These are phyloP conservation scores for Verbascum thapsus DNA, from an alignment of 257 asterid species.

Conservation along the genomic window DNA sequence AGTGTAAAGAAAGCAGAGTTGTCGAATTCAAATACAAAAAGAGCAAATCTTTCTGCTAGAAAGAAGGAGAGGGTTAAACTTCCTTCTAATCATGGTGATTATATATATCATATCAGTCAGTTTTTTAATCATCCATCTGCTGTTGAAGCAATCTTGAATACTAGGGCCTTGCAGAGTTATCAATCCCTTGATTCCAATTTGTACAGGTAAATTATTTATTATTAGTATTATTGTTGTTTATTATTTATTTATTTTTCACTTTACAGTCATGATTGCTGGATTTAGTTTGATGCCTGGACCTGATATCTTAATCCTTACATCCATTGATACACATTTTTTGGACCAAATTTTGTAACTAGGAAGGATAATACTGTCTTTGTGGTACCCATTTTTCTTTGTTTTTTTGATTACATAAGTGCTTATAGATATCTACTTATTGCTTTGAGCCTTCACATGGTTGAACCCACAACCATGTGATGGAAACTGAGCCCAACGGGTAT, in stretches of 20 bases:
- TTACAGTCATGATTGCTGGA: background rate
- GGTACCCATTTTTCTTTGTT: no score
- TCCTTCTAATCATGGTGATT: constrained; percentile 48
- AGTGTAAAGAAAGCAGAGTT: constrained; percentile 39
- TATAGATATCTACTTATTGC: no score
- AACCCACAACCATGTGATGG: no score
- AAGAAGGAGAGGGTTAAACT: constrained; percentile 70
- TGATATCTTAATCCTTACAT: constrained; percentile 5
- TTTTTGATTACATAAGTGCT: no score
- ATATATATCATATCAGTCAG: constrained; percentile 49
- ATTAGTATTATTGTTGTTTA: background rate
- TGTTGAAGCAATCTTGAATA: constrained; percentile 71
- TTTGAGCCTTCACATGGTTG: no score
- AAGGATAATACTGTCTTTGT: no score
- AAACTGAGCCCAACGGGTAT: no score
- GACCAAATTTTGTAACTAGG: constrained; percentile 24
- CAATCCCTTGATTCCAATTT: constrained; percentile 68
- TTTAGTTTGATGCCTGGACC: background rate
- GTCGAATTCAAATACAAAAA: constrained; percentile 56
- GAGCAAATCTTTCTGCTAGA: constrained; percentile 66
- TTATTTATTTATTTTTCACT: background rate
- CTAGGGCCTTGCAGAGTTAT: constrained; percentile 68
- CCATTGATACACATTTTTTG: constrained; percentile 16
- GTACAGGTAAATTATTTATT: constrained; percentile 52
- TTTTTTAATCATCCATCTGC: constrained; percentile 81